Base-by-base conservation (phyloP, 371 early-diverging fungal species). In the Apophysomyces ossiformis region DNA sequence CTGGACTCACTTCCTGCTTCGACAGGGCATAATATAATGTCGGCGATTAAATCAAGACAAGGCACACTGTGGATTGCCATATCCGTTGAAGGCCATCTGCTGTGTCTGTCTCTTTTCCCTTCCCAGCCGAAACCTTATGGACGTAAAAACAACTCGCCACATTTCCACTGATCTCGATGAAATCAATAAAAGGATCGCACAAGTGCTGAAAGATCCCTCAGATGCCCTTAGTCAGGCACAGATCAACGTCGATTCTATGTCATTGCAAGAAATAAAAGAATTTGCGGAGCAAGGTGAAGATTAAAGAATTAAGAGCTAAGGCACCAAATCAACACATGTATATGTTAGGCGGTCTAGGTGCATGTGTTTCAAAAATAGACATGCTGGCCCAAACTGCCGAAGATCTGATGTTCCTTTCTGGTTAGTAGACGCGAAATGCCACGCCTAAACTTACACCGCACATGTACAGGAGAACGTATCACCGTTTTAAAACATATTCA, bases 321-420 rank as follows among this genome's bases (percentile, higher is more conserved):
- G 16, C 37, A 38, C 15, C 26, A 39, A n/a, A 59, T 58, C 13
- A 58, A 37, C 41, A 13, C 26, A 36, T 50, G 1, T 6, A 59
- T 38, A 4, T 3, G 16, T 21, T 46, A 80, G 83, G 83, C 54
- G 83, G 83, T 3, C 43, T 83, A 5, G 83, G 83, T 44, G 77
- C 83, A 1, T 83, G 83, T 66, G 83, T 83, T 44, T 81, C 81
- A 13, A 83, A 81, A 60, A 71, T 69, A 36, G 87, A 87, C 65
- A 77, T 86, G 1, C 66, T 82, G 37, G 86, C 85, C 4, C 73
- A 74, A 37, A 76, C 81, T 12, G 71, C 81, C 4, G 76, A 83
- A 15, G 85, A 85, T 41, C 65, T 87, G 16, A 87, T 87, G 85
- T 87, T 82, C 56, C 71, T 87, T 45, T 79, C 79, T 63, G 87